These are phyloP conservation scores for Betula pendula DNA, from an alignment of 306 rosid species.

Conservation along the genomic window DNA sequence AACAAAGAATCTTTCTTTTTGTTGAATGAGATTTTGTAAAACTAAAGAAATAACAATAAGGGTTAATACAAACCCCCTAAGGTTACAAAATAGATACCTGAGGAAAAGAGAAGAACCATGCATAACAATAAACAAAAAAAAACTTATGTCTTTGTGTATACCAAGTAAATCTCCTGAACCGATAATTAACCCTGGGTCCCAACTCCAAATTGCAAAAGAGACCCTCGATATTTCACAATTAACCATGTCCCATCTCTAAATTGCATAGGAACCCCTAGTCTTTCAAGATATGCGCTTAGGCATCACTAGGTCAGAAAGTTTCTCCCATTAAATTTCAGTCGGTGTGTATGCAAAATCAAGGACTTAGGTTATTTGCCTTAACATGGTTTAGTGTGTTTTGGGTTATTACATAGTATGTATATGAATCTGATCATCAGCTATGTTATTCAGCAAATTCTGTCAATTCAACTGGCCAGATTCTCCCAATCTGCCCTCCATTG, in stretches of 20 bases:
- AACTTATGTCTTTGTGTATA: not conserved
- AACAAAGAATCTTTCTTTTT: not conserved
- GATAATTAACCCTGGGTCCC: not conserved
- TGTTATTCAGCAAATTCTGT: constrained; percentile 12
- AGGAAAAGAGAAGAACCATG: not conserved
- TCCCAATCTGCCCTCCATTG: constrained; percentile 11
- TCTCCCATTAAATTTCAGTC: not conserved
- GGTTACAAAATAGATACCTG: not conserved
- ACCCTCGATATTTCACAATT: too few relatives aligned
- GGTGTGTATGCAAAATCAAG: too few relatives aligned
- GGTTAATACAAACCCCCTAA: not conserved
- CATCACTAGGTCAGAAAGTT: not conserved
- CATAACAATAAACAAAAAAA: not conserved
- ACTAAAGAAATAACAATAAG: not conserved
- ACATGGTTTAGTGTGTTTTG: not conserved
- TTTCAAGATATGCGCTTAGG: too few relatives aligned
- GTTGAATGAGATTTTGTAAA: not conserved
- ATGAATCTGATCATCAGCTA: constrained; percentile 22
- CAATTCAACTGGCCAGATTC: not conserved
- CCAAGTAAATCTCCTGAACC: not conserved
- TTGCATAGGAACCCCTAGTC: too few relatives aligned
- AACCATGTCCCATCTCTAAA: too few relatives aligned
- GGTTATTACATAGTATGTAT: not conserved
- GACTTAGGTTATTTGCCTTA: not conserved
- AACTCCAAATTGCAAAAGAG: not conserved